Base-by-base conservation (phyloP, 371 early-diverging fungal genomes). In the Saksenaea vasiformis region DNA sequence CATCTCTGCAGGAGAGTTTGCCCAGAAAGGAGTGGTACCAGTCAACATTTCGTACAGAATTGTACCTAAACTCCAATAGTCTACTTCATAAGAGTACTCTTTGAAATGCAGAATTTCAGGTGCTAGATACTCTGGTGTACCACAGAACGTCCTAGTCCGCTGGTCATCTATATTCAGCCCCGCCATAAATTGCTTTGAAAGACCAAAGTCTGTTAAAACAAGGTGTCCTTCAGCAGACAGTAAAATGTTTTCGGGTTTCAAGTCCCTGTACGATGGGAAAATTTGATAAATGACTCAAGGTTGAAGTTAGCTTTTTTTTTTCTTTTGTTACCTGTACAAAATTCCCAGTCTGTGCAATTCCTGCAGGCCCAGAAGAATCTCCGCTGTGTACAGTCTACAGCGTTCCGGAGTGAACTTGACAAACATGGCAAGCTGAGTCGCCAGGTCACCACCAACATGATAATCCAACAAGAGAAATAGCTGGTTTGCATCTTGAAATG, bases 51-150 rank as follows among this genome's bases (percentile, higher is more conserved):
- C 96, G 65, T 91, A 98, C 38, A 97, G 81, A 19, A 98, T 83
- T 4, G 96, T 92, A 1, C 98, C 99, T 3, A 97, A 78, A 27
- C 95, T 90, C 99, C 99, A 99, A 87, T 95, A 95, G 74, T 99
- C 99, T 0, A 95, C 96, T 14, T 86, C 87, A 61, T 88, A 91
- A 5, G 93, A 92, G 66, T 97, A 97, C 53, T 88, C 87, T n/a
- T 83, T 73, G 0, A 88, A 87, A 28, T 78, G 73, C 17, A 98
- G 77, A 31, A 97, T 91, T 70, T 98, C 99, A 5, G 98, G 98
- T 1, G 98, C 82, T 26, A 91, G 71, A 57, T 93, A 93, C 64
- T 95, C 98, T 2, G 96, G 90, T 3, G 99, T 97, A 3, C 98
- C 98, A 71, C 97, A 96, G 66, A 95, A 93, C 0, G 97, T 97